Base-by-base conservation (phyloP, 306 rosid species). In the Trifolium fragiferum region DNA sequence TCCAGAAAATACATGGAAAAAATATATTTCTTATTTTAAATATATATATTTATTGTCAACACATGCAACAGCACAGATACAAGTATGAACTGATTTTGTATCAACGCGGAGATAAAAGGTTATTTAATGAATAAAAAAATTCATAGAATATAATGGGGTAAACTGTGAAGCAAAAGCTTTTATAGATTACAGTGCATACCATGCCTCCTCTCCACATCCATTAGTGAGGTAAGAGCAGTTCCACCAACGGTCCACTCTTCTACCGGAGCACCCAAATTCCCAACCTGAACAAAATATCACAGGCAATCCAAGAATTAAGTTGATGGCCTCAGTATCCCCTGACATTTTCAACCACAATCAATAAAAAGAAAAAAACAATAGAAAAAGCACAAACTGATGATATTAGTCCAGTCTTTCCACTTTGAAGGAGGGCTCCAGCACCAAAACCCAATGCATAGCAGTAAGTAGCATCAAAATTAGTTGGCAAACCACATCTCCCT, bases 151-250 rank as follows among this genome's bases (percentile, higher is more conserved):
- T n/a, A 44, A 33, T 14, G 59, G 62, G 75, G 50, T 61, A 69
- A 41, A 44, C 37, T 66, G 20, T 41, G 12, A 38, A 66, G 41
- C 23, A 43, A 72, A 81, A 43, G 54, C 55, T 43, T 43, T 25
- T 41, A 46, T 46, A 55, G 73, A 76, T 38, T 71, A 64, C 30
- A 78, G 74, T 19, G 30, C 16, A 9, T 89, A 95, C 99, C 99
- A 37, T 92, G 99, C 85, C 99, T 92, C 88, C 99, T 86, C 88
- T 95, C 99, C 60, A 95, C 97, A 4, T 95, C 99, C 99, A 95
- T 95, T 72, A 95, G 63, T 40, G 99, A 66, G 35, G 96, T 92
- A 73, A 95, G 91, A 44, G 96, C 93, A 12, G 96, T 95, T 59
- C 99, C 99, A 84, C 99, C 77, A 74, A 90, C 99, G 3, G 92